Evolutionary conservation across 495 filamentous ascomycete genomes (phyloP), one percentile per base, ranked within the genome.

Genomic region (Penicillium goetzii): DNA sequence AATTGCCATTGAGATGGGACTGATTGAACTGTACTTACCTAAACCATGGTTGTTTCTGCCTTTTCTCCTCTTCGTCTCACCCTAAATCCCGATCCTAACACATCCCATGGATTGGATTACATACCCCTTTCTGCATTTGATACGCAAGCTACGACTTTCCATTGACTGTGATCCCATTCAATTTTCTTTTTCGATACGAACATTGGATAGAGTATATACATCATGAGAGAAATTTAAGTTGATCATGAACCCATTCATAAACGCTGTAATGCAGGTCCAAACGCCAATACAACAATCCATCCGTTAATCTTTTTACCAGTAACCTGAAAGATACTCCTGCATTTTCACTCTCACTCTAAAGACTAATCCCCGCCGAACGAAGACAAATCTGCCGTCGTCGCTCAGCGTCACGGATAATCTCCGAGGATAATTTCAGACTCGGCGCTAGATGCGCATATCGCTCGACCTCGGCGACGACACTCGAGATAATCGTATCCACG

Each of bases 321-420:
- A 2, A 19, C 7, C 2, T 0, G 2, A 11, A 11, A 45, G 23
- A 21, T 3, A 8, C 15, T 15, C 8, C 41, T 45, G 17, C 21
- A n/a, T n/a, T 8, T 32, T 6, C 28, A 45, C 41, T 43, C 40
- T 12, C 21, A 12, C 5, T 25, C 43, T 43, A 47, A 11, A 47
- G 11, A 12, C 43, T 47, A 14, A 47, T 47, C 43, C 43, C 43
- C 19, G 43, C 43, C 1, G 75, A 71, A 17, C 68, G 68, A 43
- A 74, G 65, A 56, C 68, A 70, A 10, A 74, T 73, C 59, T 82
- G 86, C 57, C 90, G 79, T 60, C 89, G 82, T 68, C 85, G 81
- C 73, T 93, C 90, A 14, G 90, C 90, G 66, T 93, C 90, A 57
- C 90, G 84, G 64, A 93, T 85, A 56, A 93, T 92, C 68, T 93